Evolutionary conservation across 495 filamentous ascomycete genomes (phyloP), one percentile per base, ranked within the genome.

Genomic region (Neurospora cerealis): DNA sequence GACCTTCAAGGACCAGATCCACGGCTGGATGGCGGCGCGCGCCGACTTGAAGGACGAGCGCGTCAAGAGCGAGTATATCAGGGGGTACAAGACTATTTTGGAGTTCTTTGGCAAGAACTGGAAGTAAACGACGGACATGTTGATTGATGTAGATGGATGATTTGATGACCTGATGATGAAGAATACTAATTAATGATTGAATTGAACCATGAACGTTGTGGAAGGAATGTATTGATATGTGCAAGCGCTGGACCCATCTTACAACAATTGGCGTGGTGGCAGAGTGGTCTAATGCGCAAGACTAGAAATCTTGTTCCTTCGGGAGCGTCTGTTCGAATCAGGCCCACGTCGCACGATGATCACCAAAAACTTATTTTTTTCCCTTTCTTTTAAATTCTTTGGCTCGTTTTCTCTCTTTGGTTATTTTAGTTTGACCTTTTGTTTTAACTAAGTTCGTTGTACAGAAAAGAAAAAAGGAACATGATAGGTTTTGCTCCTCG

Each of bases 1-100:
- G 88, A 95, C 87, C 40, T 97, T 93, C 78, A 74, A 81, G 11
- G 90, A 92, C 75, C 93, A 96, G 87, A 88, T 96, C 69, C 94
- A 97, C 83, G 94, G 94, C 38, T 97, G 90, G 89, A 97, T 97
- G 94, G 93, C 92, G 24, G 94, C 94, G 6, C 85, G 92, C 34
- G 85, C 83, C 28, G 86, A 96, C 79, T 79, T 96, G 44, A 87
- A 90, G 72, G 83, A 96, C 76, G 83, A 83, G 7, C 86, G 87
- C 73, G 91, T 93, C 54, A 89, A 86, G 80, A 86, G 85, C 78
- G 93, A 95, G 84, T 97, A 96, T 80, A 88, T 89, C 83, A 83
- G 92, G 17, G 94, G 93, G 0, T 97, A 97, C 79, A 86, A 90
- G 86, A 87, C 87, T 15, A 83, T 93, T 72, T 78, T 96, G 66